Evolutionary conservation across 345 rosid genomes (phyloP).

Genomic region (Arabis alpina): DNA sequence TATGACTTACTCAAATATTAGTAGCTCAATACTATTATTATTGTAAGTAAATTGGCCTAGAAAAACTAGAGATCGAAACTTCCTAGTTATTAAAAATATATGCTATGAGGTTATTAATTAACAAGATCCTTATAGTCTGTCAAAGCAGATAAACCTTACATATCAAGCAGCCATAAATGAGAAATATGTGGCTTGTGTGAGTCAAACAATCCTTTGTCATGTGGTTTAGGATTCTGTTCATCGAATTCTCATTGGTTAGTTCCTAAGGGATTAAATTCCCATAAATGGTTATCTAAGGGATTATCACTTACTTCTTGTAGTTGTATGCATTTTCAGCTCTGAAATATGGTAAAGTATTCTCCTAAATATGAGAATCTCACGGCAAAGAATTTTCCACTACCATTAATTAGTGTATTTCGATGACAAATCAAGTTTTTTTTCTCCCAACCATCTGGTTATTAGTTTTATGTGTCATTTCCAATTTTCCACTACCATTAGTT

Average conservation of each 20-base stretch:
- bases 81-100: neutral
- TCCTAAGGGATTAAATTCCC: slow-evolving; percentile 16
- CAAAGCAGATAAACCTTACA: slow-evolving; percentile 25
- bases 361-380: slow-evolving; percentile 9
- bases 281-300: slow-evolving; percentile 6
- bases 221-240: slow-evolving; percentile 8
- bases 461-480: neutral
- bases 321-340: slow-evolving; percentile 4
- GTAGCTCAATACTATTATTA: neutral
- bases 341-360: neutral
- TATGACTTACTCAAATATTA: too few relatives aligned
- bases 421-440: neutral
- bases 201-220: slow-evolving; percentile 27
- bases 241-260: neutral
- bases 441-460: neutral
- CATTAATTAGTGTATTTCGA: neutral
- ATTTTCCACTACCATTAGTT: too few relatives aligned
- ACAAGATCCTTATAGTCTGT: neutral
- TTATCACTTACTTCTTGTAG: slow-evolving; percentile 3
- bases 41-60: neutral
- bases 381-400: neutral
- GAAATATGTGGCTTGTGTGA: slow-evolving; percentile 20
- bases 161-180: slow-evolving; percentile 32
- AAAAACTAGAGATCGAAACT: neutral
- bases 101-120: neutral